These are phyloP conservation scores for Euphorbia celastroides DNA, from an alignment of 441 rosid species.

Conservation along the genomic window DNA sequence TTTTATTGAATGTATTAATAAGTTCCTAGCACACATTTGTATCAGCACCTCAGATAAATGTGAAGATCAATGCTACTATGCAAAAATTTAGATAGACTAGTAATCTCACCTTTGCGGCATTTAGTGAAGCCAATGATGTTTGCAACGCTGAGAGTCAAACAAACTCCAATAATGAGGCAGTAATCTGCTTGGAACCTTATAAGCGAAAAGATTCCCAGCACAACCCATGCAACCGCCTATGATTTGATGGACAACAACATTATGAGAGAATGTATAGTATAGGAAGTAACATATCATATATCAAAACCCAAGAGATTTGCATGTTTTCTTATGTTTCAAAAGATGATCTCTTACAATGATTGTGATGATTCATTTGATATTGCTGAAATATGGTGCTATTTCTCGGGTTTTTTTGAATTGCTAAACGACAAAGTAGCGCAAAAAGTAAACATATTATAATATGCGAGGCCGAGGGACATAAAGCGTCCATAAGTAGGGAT, in stretches of 20 bases:
- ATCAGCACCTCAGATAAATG: background rate
- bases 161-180: constrained; percentile 90
- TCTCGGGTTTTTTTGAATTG: no score
- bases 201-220: constrained; percentile 89
- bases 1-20: background rate
- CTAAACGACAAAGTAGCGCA: no score
- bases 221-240: constrained; percentile 77
- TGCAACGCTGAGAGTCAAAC: constrained; percentile 84
- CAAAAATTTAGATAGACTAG: constrained; percentile 6
- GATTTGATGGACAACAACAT: constrained; percentile 9
- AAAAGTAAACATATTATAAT: no score
- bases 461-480: no score
- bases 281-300: no score
- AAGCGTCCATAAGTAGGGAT: no score
- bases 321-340: no score
- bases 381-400: no score
- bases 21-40: background rate
- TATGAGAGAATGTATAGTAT: no score
- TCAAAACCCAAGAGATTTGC: no score
- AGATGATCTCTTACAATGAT: no score
- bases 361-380: no score
- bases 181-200: constrained; percentile 93
- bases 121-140: constrained; percentile 94
- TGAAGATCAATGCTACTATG: background rate
- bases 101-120: constrained; percentile 79